A percentile compares a stretch with the other conserved stretches of the same genome.
Evolutionary conservation across 257 asterid genomes (phyloP).

Genomic region (Misopates orontium): DNA sequence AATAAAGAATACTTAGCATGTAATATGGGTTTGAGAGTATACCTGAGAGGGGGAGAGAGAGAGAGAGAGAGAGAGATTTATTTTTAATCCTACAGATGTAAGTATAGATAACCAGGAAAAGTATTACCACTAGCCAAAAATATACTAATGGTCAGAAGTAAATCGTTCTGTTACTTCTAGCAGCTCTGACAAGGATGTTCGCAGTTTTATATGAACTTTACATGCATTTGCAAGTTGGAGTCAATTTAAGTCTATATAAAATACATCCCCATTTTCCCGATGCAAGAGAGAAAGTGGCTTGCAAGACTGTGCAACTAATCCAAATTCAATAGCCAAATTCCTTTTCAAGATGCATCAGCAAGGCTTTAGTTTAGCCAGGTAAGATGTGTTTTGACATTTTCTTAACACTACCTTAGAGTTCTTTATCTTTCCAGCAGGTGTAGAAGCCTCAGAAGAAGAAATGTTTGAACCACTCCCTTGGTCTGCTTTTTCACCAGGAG

Average conservation of each 20-base stretch:
- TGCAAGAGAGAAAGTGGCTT: too few relatives aligned
- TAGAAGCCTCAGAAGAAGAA: conserved; percentile 45
- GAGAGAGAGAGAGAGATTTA: not conserved
- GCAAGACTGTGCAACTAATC: too few relatives aligned
- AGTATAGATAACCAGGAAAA: not conserved
- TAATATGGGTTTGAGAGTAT: not conserved
- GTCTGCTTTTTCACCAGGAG: conserved; percentile 56
- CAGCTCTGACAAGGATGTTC: not conserved
- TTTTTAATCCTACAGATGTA: not conserved
- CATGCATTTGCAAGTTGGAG: not conserved
- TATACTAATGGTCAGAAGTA: not conserved
- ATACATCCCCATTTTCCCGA: not conserved
- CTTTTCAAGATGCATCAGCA: too few relatives aligned
- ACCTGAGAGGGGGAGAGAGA: not conserved
- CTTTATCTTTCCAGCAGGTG: conserved; percentile 54
- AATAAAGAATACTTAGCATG: too few relatives aligned
- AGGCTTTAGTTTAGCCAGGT: conserved; percentile 11
- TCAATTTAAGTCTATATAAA: not conserved
- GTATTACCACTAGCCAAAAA: not conserved
- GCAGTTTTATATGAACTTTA: not conserved
- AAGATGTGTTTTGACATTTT: conserved; percentile 4
- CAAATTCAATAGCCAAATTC: too few relatives aligned
- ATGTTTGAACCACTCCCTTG: conserved; percentile 38
- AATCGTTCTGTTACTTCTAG: not conserved
- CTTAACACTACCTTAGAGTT: conserved; percentile 62